Evolutionary conservation across 148 eudicot genomes (phyloP), one percentile per base, ranked within the genome.

Genomic region (Vaccinium myrtillus): DNA sequence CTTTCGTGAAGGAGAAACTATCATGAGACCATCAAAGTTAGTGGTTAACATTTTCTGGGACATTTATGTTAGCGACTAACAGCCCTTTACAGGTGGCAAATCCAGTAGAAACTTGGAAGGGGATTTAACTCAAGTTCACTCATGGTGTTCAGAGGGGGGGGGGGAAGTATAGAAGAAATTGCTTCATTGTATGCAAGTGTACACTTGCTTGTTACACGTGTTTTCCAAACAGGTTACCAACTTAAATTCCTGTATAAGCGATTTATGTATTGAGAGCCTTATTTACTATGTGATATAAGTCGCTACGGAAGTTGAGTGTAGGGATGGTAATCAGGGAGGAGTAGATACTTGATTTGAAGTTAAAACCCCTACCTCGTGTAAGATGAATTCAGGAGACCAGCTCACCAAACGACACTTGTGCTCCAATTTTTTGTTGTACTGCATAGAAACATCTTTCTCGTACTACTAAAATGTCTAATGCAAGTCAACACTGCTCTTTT

Each of bases 121-220:
- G 79, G 32, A 49, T n/a, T 18, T 10, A 48, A 48, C 79, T 16
- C 32, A 50, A 36, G 14, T 75, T 30, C 56, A n/a, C 15, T 50
- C 1, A 2, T n/a, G 30, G 56, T 77, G 56, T 23, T 48, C 32
- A 50, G 3, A 23, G 79, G 56, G 32, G 8, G 79, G 54, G 21
- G n/a, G 16, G n/a, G 13, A 18, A 36, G 2, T 48, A 21, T 8
- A 75, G 32, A 49, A 32, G 58, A 5, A 49, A 77, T 67, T 49
- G 18, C 56, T 48, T 77, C 53, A 50, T 48, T 77, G 78, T 77
- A 49, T 49, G 79, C 55, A 77, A 48, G n/a, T n/a, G 15, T 75
- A 49, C n/a, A 49, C 79, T 48, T 49, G 30, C 43, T 50, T n/a
- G 79, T 48, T 77, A 50, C 36, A 21, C 6, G 58, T 77, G 30